Conservation (phyloP, 805 yeast genomes). For the Candida ponderosae region DNA sequence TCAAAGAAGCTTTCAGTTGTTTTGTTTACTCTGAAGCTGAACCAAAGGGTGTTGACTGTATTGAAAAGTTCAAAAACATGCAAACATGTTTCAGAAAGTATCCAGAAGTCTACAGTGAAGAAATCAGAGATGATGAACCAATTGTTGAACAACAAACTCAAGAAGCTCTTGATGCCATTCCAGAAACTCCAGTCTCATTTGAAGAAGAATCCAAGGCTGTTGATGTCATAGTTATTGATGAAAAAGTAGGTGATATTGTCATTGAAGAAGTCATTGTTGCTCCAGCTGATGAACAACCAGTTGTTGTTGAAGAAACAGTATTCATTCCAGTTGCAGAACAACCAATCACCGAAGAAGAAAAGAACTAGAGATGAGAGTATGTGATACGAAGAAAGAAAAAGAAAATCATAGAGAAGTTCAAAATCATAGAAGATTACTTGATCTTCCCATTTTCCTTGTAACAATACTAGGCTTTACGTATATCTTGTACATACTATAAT, state of each 20-base stretch:
- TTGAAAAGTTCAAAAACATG: conserved; percentile 85
- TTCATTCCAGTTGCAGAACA: too few relatives aligned
- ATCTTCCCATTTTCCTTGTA: too few relatives aligned
- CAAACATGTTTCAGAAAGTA: conserved; percentile 87
- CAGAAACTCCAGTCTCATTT: conserved; percentile 11
- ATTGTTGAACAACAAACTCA: conserved; percentile 8
- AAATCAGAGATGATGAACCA: conserved; percentile 68
- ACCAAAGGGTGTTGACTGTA: conserved; percentile 95
- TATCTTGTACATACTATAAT: too few relatives aligned
- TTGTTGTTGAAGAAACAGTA: too few relatives aligned
- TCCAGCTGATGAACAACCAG: conserved; percentile 1
- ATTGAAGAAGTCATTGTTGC: conserved; percentile 1
- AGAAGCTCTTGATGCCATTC: conserved; percentile 8
- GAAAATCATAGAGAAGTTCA: too few relatives aligned
- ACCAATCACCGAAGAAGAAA: too few relatives aligned
- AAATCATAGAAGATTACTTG: too few relatives aligned
- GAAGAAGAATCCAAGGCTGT: conserved; percentile 7
- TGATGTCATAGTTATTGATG: not conserved
- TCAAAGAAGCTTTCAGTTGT: conserved; percentile 90
- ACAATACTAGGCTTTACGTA: too few relatives aligned
- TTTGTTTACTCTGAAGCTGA: conserved; percentile 90
- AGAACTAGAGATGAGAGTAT: too few relatives aligned
- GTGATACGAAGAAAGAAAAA: too few relatives aligned
- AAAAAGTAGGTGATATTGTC: conserved; percentile 2
- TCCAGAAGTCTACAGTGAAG: conserved; percentile 93